phyloP scores from a whole-genome alignment of 2,329 filamentous ascomycete species.

The Lasiodiplodia sp. region DNA sequence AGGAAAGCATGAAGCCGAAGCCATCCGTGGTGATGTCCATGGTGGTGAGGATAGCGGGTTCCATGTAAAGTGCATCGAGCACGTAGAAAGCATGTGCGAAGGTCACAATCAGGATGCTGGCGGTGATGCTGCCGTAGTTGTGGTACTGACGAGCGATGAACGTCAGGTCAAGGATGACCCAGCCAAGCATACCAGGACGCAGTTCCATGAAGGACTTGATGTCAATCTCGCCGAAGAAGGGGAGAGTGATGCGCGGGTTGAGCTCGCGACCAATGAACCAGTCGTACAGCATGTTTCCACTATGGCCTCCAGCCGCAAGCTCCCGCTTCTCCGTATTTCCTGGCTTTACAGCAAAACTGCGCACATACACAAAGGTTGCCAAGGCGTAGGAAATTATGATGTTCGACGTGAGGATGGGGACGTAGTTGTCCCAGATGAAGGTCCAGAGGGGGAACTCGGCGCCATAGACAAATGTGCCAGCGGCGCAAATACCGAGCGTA shows the following conservation, averaged over 20 bases:
- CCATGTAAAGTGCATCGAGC: constrained; percentile 85
- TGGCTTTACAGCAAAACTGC: constrained; percentile 81
- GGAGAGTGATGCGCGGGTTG: constrained; percentile 83
- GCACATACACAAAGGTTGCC: constrained; percentile 80
- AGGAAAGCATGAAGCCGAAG: constrained; percentile 93
- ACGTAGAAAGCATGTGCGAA: constrained; percentile 82
- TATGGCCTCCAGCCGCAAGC: constrained; percentile 80
- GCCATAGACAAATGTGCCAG: constrained; percentile 78
- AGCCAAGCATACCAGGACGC: constrained; percentile 89
- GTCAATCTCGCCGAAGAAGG: constrained; percentile 83
- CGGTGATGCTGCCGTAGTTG: constrained; percentile 80
- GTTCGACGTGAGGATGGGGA: constrained; percentile 84
- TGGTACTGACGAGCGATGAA: constrained; percentile 90
- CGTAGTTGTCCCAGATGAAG: constrained; percentile 89
- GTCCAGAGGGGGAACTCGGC: constrained; percentile 88
- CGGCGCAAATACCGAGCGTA: constrained; percentile 73
- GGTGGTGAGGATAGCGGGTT: constrained; percentile 86
- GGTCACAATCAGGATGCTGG: constrained; percentile 83
- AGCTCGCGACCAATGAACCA: constrained; percentile 97
- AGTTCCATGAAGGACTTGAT: constrained; percentile 91
- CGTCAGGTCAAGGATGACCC: constrained; percentile 83
- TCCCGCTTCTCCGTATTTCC: constrained; percentile 76
- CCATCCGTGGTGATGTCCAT: constrained; percentile 95
- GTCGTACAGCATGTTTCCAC: constrained; percentile 88
- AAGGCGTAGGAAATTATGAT: constrained; percentile 77